Base-by-base conservation (phyloP, 768 basidiomycete species). In the Lactifluus volemus region DNA sequence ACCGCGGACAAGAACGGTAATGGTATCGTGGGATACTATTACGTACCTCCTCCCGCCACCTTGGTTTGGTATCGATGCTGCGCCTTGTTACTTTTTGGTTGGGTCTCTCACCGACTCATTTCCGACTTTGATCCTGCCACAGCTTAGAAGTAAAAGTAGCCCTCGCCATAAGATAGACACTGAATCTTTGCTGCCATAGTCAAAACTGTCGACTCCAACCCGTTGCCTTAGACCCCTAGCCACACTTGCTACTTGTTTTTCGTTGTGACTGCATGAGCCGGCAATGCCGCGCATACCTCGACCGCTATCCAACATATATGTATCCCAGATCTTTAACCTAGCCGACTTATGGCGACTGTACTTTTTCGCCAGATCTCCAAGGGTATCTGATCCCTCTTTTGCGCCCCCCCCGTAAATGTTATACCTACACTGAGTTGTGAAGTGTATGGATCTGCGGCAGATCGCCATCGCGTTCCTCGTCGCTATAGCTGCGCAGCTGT, bases 21-120 rank as follows among this genome's bases (percentile, higher is more conserved):
- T 21, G 38, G 10, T 25, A 41, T n/a, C 47, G 61, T 63, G 61
- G 12, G 61, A 58, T 49, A 36, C 0, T 10, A 17, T 63, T 63
- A 63, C 61, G 61, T 58, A 53, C 38, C 21, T 39, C 12, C 11
- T 39, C 2, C 41, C 1, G 41, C 41, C 5, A 14, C 17, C 17
- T 7, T 17, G 41, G 15, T 42, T 17, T 42, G 41, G 14, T 41
- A 41, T 42, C 15, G 15, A 17, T n/a, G 41, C 41, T 25, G 25
- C 25, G 25, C 25, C 25, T 25, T 25, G 25, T 1, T 1, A 25
- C 25, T 1, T 25, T n/a, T 25, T 25, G 25, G 25, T 17, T 41
- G 41, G 17, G 14, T 39, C 41, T 42, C 15, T 42, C 41, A 42
- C 41, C 41, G 41, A 42, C 41, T 42, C 41, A 17, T 42, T 5